phyloP scores from a whole-genome alignment of 179 eudicot species.

The Corrigiola litoralis region DNA sequence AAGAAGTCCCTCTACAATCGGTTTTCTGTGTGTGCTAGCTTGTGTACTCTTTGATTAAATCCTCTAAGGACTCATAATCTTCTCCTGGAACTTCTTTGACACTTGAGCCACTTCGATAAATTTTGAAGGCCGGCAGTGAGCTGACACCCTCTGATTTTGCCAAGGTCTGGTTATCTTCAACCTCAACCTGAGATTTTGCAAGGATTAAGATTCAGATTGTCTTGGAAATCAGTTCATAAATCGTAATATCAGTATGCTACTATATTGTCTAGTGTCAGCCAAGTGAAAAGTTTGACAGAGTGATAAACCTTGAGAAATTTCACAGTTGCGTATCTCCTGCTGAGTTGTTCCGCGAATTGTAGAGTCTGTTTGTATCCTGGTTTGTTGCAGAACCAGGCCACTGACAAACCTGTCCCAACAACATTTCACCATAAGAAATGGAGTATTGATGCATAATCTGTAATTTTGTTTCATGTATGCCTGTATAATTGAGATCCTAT shows the following conservation, averaged over 20 bases:
- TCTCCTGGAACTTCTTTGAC: constrained; percentile 42
- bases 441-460: no score
- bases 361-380: constrained; percentile 31
- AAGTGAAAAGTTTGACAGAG: neutral
- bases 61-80: constrained; percentile 42
- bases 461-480: neutral
- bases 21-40: constrained; percentile 21
- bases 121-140: constrained; percentile 43
- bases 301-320: constrained; percentile 50
- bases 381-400: constrained; percentile 44
- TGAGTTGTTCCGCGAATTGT: constrained; percentile 40
- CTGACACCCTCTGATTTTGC: constrained; percentile 40
- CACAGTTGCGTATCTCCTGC: constrained; percentile 38
- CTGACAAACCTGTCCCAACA: constrained; percentile 40
- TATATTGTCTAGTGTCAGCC: no score
- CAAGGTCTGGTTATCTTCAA: constrained; percentile 37
- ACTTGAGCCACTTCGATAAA: constrained; percentile 45
- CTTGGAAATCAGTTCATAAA: neutral
- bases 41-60: constrained; percentile 33
- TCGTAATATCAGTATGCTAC: no score
- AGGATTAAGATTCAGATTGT: neutral
- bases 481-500: neutral
- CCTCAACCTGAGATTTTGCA: constrained; percentile 34
- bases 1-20: constrained; percentile 3
- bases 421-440: no score